Evolutionary conservation across 257 asterid species (phyloP).

Genomic region (Petunia secreta): DNA sequence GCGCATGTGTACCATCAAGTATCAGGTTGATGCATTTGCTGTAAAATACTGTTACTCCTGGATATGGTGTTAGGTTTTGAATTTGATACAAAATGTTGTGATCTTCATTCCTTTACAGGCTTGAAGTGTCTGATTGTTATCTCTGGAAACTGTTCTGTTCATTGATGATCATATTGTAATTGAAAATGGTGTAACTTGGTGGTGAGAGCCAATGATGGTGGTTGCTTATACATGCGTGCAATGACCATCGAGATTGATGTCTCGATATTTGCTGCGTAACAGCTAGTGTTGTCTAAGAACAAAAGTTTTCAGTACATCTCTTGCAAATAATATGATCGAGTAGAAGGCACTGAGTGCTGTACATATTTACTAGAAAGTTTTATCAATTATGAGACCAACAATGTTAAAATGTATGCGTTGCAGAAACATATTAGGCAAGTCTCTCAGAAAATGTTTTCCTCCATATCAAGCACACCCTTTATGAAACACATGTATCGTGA

Average conservation of each 20-base stretch:
- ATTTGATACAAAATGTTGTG: neutral
- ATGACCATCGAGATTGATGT: neutral
- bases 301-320: too few species aligned
- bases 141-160: slow-evolving; percentile 5
- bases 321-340: too few species aligned
- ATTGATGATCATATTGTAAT: neutral
- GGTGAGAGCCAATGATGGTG: neutral
- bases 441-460: too few species aligned
- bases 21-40: slow-evolving; percentile 15
- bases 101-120: neutral
- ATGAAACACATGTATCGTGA: too few species aligned
- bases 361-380: too few species aligned
- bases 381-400: too few species aligned
- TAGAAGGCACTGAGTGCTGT: too few species aligned
- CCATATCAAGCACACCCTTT: too few species aligned
- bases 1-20: neutral
- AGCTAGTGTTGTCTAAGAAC: too few species aligned
- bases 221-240: neutral
- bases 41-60: neutral
- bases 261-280: too few species aligned
- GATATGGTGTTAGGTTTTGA: slow-evolving; percentile 12
- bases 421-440: too few species aligned
- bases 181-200: slow-evolving; percentile 16
- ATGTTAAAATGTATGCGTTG: too few species aligned
- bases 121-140: neutral